Percentiles rank a stretch among this genome's conserved stretches.
Conservation (phyloP, 2,329 filamentous ascomycete species). For the Leptographium procerum region DNA sequence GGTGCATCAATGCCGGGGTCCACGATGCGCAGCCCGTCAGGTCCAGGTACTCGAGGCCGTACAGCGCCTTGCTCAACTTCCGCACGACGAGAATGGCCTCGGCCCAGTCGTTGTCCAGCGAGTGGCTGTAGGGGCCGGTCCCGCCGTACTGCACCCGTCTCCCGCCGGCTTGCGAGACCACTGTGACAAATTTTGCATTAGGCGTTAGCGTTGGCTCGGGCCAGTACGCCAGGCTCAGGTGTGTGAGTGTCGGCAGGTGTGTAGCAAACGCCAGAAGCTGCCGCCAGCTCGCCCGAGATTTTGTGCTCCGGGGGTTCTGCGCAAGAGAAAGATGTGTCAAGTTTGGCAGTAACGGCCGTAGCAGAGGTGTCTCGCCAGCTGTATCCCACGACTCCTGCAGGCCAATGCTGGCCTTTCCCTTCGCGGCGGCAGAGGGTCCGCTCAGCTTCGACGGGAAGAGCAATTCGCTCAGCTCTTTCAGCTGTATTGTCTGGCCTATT, state of each 20-base stretch:
- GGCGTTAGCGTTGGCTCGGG: slow-evolving; percentile 47
- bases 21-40: slow-evolving; percentile 48
- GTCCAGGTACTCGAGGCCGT: slow-evolving; percentile 49
- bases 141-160: slow-evolving; percentile 38
- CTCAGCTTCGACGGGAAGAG: slow-evolving; percentile 25
- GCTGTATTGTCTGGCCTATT: slow-evolving; percentile 35
- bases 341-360: slow-evolving; percentile 37
- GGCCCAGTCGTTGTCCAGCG: slow-evolving; percentile 46
- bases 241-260: slow-evolving; percentile 43
- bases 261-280: slow-evolving; percentile 43
- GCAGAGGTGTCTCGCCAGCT: slow-evolving; percentile 17
- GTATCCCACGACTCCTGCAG: slow-evolving; percentile 44
- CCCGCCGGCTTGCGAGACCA: slow-evolving; percentile 31
- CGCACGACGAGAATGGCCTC: slow-evolving; percentile 46
- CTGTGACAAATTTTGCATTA: slow-evolving; percentile 35
- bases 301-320: slow-evolving; percentile 22
- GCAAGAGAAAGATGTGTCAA: slow-evolving; percentile 52
- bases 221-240: slow-evolving; percentile 52
- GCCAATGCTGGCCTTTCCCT: slow-evolving; percentile 6
- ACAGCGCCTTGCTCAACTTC: slow-evolving; percentile 41
- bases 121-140: slow-evolving; percentile 46
- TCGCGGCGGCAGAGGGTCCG: background rate
- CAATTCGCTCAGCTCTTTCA: slow-evolving; percentile 41
- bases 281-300: slow-evolving; percentile 30
- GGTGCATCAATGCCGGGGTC: slow-evolving; percentile 34